Evolutionary conservation across 1,284 basidiomycete species (phyloP).

Genomic region (Peniophora sp.): DNA sequence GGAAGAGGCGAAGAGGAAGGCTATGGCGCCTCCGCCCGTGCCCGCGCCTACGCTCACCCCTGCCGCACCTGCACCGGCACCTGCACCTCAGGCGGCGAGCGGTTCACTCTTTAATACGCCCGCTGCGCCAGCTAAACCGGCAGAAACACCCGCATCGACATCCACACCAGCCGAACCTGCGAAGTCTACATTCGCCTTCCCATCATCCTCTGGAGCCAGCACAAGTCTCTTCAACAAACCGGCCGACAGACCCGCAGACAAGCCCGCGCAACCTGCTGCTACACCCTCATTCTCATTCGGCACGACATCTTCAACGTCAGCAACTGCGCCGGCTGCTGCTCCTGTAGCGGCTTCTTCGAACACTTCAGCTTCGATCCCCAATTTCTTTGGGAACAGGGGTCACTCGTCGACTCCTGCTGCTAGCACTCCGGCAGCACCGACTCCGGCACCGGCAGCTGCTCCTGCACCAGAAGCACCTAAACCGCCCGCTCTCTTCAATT

Average conservation of each 20-base stretch:
- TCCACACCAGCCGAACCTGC: conserved; percentile 5
- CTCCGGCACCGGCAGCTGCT: conserved; percentile 3
- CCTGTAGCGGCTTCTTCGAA: conserved; percentile 3
- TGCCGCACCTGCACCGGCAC: conserved; percentile 7
- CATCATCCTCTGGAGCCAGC: conserved; percentile 10
- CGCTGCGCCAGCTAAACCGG: background rate
- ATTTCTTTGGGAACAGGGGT: conserved; percentile 13
- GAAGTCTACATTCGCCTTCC: conserved; percentile 10
- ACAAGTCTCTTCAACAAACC: conserved; percentile 7
- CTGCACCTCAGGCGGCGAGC: background rate
- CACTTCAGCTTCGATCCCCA: conserved; percentile 10
- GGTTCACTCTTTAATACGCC: background rate
- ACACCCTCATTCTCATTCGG: conserved; percentile 8
- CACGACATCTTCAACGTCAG: conserved; percentile 7
- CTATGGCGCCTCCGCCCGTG: conserved; percentile 5
- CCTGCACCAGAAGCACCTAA: conserved; percentile 2
- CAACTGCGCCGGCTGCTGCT: conserved; percentile 8
- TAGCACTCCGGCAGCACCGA: conserved; percentile 5
- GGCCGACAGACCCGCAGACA: conserved; percentile 4
- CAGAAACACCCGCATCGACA: conserved; percentile 4
- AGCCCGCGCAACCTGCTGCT: background rate
- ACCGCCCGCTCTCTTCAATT: background rate
- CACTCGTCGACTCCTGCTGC: conserved; percentile 1
- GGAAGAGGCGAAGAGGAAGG: conserved; percentile 9
- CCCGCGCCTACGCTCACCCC: no score